phyloP scores from a whole-genome alignment of 2,329 filamentous ascomycete genomes.

The Colletotrichum tropicicola region DNA sequence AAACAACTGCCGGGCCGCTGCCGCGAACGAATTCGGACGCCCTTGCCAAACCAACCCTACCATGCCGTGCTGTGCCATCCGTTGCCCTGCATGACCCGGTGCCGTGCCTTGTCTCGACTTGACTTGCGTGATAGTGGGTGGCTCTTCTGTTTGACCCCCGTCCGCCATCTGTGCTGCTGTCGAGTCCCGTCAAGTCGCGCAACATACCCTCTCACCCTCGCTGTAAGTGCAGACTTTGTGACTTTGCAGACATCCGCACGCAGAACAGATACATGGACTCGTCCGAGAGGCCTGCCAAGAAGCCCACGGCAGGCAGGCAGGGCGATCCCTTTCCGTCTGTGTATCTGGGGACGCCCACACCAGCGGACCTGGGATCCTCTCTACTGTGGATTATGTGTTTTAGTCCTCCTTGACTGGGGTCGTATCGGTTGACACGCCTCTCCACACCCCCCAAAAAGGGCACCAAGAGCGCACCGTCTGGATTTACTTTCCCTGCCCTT shows the following conservation, averaged over 20 bases:
- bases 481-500: no score
- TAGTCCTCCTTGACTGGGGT: slow-evolving; percentile 8
- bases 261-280: no score
- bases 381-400: slow-evolving; percentile 6
- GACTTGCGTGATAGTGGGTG: slow-evolving; percentile 3
- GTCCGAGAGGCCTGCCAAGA: background rate
- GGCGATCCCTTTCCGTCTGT: background rate
- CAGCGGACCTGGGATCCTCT: background rate
- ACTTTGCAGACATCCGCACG: no score
- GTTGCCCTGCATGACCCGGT: background rate
- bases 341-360: slow-evolving; percentile 11
- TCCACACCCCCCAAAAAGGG: slow-evolving; percentile 1
- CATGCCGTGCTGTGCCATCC: background rate
- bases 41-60: slow-evolving; percentile 2
- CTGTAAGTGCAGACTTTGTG: background rate
- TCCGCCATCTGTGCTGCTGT: background rate
- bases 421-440: slow-evolving; percentile 6
- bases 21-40: background rate
- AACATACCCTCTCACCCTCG: background rate
- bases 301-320: background rate
- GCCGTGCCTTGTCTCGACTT: background rate
- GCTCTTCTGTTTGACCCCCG: background rate
- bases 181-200: background rate
- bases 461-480: no score
- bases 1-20: slow-evolving; percentile 2